Percentiles rank a stretch among this genome's conserved stretches.
Evolutionary conservation across 306 rosid species (phyloP).

Genomic region (Vachellia pachyceras): DNA sequence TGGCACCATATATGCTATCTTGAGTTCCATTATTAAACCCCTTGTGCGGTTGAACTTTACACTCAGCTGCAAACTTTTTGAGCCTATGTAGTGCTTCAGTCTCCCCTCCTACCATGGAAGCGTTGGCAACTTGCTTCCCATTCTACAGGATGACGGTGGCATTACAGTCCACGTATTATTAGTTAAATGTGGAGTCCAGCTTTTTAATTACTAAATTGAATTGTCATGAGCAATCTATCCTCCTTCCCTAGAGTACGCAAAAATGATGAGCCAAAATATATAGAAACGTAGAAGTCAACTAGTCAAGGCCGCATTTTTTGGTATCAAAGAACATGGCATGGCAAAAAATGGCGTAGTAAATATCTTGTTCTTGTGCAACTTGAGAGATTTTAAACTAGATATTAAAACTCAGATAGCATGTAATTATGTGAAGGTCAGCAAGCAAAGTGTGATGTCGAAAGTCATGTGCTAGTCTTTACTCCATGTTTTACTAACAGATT

Average conservation of each 20-base stretch:
- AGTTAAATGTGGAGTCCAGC: conserved; percentile 12
- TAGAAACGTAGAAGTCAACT: neutral
- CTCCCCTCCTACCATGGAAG: conserved; percentile 87
- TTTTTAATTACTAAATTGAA: neutral
- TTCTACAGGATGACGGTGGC: conserved; percentile 54
- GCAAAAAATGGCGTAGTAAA: neutral
- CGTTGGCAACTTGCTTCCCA: conserved; percentile 62
- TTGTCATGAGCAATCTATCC: neutral
- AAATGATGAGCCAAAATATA: neutral
- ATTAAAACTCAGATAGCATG: conserved; percentile 1
- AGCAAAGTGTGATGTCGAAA: neutral
- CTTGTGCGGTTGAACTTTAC: conserved; percentile 77
- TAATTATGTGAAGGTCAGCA: neutral
- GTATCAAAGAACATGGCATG: conserved; percentile 7
- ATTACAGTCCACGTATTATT: conserved; percentile 48
- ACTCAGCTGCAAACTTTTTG: conserved; percentile 76
- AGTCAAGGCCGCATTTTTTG: neutral
- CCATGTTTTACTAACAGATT: conserved; percentile 11
- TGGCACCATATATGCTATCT: conserved; percentile 83
- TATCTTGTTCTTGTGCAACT: neutral
- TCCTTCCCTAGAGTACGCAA: neutral
- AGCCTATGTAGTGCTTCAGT: conserved; percentile 88
- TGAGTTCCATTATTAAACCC: conserved; percentile 61
- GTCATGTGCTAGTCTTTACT: neutral
- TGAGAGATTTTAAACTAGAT: neutral